Conservation (phyloP, 805 yeast genomes). For the Jamesozyma hellenica region DNA sequence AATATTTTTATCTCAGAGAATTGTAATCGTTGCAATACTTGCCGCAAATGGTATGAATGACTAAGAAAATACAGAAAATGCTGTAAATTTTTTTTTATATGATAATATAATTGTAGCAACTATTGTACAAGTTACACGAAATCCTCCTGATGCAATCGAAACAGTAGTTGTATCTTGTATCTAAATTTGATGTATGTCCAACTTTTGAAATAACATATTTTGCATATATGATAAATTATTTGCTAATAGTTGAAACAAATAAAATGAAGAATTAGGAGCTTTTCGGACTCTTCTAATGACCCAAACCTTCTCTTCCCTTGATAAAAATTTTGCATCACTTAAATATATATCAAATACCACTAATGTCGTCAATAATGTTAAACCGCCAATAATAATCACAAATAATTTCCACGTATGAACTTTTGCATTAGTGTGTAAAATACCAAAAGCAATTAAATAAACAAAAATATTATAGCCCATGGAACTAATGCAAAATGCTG, state of each 20-base stretch:
- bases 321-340: slow-evolving; percentile 38
- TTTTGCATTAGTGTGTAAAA: slow-evolving; percentile 18
- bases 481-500: slow-evolving; percentile 43
- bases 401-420: slow-evolving; percentile 43
- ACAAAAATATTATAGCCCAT: slow-evolving; percentile 43
- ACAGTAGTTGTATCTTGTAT: slow-evolving; percentile 44
- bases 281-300: slow-evolving; percentile 36
- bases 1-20: too few relatives aligned
- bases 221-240: slow-evolving; percentile 47
- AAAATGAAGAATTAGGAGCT: slow-evolving; percentile 32
- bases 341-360: slow-evolving; percentile 38
- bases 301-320: slow-evolving; percentile 42
- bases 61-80: too few relatives aligned
- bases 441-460: slow-evolving; percentile 39
- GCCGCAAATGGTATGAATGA: too few relatives aligned
- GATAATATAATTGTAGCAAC: slow-evolving; percentile 31
- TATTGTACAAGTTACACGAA: slow-evolving; percentile 34
- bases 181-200: slow-evolving; percentile 34
- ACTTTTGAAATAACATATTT: slow-evolving; percentile 37
- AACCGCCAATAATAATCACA: slow-evolving; percentile 46
- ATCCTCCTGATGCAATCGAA: slow-evolving; percentile 45
- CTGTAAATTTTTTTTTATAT: slow-evolving; percentile 25
- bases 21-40: too few relatives aligned
- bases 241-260: slow-evolving; percentile 39
- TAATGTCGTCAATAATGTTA: slow-evolving; percentile 35